Evolutionary conservation across 805 yeast genomes (phyloP), one percentile per base, ranked within the genome.

Genomic region (Ogataea parapolymorpha): DNA sequence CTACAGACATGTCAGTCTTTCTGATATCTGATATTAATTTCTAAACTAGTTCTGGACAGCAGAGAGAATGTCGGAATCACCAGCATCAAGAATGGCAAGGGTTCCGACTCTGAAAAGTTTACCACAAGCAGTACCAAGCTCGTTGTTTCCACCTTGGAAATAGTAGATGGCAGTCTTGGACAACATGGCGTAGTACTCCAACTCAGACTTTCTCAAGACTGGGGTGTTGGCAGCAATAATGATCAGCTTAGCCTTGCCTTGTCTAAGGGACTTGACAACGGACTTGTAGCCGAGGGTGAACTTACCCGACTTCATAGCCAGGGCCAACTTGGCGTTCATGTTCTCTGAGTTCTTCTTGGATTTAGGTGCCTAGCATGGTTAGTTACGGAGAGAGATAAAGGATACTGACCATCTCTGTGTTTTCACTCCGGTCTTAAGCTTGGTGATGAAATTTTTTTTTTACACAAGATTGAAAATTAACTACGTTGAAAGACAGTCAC

Each of bases 131-230:
- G 99, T 93, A 81, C 97, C 98, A 70, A 91, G 87, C 80, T 91
- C 98, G 79, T 91, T 91, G 96, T 91, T 91, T 75, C 96, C 95
- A 81, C 97, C 98, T 77, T 84, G 93, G 95, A 90, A 93, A 90
- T 90, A 95, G 93, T 91, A 90, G 58, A 82, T 84, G 68, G 80
- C 80, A 71, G 96, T 86, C 87, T 90, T 91, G 72, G 98, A 85
- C 73, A 93, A 85, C 99, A 93, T 91, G 68, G 98, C 97, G 88
- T 93, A 93, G 85, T 93, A 93, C 82, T 93, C 99, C 74, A 93
- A 83, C 84, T 93, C 99, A 62, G 98, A 88, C 81, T 93, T 91
- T 85, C 98, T 91, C 75, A 93, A 85, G 66, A 91, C 95, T 78
- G 99, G 99, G 68, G 98, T 93, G 93, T 93, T 93, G 71, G 95